phyloP scores from a whole-genome alignment of 306 rosid species.

The Betula pendula region DNA sequence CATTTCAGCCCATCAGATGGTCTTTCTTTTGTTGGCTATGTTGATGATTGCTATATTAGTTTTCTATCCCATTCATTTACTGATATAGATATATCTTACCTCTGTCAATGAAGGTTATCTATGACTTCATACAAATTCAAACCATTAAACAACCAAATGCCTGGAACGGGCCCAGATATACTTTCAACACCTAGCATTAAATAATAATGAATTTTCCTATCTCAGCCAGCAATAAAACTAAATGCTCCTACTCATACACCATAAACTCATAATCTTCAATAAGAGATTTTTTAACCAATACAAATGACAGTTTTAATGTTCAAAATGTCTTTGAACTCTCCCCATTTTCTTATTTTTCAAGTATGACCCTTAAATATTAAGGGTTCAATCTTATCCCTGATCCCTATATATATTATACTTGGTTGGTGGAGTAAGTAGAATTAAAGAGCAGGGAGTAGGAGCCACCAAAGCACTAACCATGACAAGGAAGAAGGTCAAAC shows the following conservation, averaged over 20 bases:
- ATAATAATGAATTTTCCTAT: background rate
- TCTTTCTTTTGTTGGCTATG: background rate
- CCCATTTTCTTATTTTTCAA: background rate
- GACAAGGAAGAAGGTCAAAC: slow-evolving; percentile 37
- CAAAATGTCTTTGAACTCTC: background rate
- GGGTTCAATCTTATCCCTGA: background rate
- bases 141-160: slow-evolving; percentile 1
- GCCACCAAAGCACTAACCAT: slow-evolving; percentile 11
- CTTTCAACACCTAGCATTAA: slow-evolving; percentile 1
- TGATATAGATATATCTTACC: background rate
- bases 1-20: background rate
- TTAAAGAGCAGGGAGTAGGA: background rate
- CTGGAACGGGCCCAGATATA: background rate
- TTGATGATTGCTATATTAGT: background rate
- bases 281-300: background rate
- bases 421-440: background rate
- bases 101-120: background rate
- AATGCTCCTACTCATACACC: background rate
- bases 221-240: slow-evolving; percentile 10
- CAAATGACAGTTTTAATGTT: background rate
- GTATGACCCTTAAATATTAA: background rate
- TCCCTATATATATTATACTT: background rate
- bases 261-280: slow-evolving; percentile 1
- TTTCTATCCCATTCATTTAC: background rate
- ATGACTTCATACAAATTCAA: background rate